These are phyloP conservation scores for Novakomyces olei DNA, from an alignment of 805 yeast genomes.

Conservation along the genomic window DNA sequence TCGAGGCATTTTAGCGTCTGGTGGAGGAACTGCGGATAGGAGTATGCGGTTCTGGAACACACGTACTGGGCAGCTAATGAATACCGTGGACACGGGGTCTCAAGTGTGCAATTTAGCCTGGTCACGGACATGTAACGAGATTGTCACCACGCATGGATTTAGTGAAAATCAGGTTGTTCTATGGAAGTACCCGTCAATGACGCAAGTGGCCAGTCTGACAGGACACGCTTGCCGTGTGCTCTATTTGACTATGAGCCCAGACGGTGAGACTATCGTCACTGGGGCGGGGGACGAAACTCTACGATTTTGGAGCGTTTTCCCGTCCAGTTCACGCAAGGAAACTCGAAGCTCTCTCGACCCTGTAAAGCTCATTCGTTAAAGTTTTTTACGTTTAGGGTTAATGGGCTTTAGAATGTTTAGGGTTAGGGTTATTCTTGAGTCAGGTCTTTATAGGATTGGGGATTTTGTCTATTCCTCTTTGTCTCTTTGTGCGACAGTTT, in stretches of 20 bases:
- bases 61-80: conserved; percentile 44
- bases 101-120: conserved; percentile 88
- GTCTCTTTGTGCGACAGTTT: too few species aligned
- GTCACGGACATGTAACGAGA: conserved; percentile 79
- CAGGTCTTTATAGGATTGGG: too few species aligned
- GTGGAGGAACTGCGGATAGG: conserved; percentile 93
- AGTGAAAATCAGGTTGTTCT: conserved; percentile 73
- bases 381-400: not conserved
- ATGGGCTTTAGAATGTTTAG: not conserved
- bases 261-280: conserved; percentile 88
- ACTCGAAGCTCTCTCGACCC: conserved; percentile 1
- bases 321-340: too few species aligned
- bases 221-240: conserved; percentile 88
- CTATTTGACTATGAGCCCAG: conserved; percentile 76
- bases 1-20: conserved; percentile 76
- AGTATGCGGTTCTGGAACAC: conserved; percentile 85
- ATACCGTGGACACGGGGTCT: conserved; percentile 83
- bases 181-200: conserved; percentile 87
- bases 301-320: conserved; percentile 88
- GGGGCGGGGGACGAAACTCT: conserved; percentile 98
- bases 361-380: conserved; percentile 2
- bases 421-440: not conserved
- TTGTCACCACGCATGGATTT: conserved; percentile 88
- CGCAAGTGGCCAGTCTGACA: conserved; percentile 76
- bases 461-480: too few species aligned